phyloP scores from a whole-genome alignment of 192 early-diverging fungal genomes.

The Umbelopsis vinacea region DNA sequence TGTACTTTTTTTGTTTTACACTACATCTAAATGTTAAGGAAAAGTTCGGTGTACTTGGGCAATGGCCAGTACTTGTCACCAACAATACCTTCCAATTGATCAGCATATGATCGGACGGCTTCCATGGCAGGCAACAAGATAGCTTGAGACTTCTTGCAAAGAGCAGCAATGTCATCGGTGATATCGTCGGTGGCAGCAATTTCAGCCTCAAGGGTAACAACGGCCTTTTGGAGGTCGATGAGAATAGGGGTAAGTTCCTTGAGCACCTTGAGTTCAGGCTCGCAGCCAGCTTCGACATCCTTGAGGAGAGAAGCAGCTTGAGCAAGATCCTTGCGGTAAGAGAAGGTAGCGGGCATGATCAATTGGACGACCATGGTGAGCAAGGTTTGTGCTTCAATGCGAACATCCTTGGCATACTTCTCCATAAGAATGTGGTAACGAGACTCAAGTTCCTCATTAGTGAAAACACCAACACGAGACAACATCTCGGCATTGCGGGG shows the following conservation, averaged over 20 bases:
- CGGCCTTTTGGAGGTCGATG: constrained; percentile 56
- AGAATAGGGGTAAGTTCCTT: constrained; percentile 69
- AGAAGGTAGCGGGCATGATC: constrained; percentile 88
- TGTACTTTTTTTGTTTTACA: neutral
- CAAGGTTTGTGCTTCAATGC: constrained; percentile 93
- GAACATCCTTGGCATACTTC: constrained; percentile 95
- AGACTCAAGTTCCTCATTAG: constrained; percentile 83
- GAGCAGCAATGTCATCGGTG: constrained; percentile 54
- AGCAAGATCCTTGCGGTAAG: constrained; percentile 88
- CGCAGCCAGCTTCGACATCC: constrained; percentile 51
- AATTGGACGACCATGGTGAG: constrained; percentile 78
- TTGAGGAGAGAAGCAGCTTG: constrained; percentile 77
- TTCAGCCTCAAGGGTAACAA: constrained; percentile 60
- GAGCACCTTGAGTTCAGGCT: constrained; percentile 75
- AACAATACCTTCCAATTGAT: constrained; percentile 77
- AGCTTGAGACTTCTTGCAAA: constrained; percentile 11
- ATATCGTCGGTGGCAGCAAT: constrained; percentile 63
- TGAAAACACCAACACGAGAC: constrained; percentile 82
- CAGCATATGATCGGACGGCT: constrained; percentile 67
- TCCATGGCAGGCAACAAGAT: constrained; percentile 71
- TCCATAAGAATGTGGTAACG: constrained; percentile 96
- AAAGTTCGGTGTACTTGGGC: constrained; percentile 96
- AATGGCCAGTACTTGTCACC: constrained; percentile 95
- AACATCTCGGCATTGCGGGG: constrained; percentile 78
- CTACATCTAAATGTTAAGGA: constrained; percentile 61